A percentile compares a stretch with the other conserved stretches of the same genome.
Evolutionary conservation across 2,329 filamentous ascomycete species (phyloP).

Genomic region (Sphaceloma murrayae): DNA sequence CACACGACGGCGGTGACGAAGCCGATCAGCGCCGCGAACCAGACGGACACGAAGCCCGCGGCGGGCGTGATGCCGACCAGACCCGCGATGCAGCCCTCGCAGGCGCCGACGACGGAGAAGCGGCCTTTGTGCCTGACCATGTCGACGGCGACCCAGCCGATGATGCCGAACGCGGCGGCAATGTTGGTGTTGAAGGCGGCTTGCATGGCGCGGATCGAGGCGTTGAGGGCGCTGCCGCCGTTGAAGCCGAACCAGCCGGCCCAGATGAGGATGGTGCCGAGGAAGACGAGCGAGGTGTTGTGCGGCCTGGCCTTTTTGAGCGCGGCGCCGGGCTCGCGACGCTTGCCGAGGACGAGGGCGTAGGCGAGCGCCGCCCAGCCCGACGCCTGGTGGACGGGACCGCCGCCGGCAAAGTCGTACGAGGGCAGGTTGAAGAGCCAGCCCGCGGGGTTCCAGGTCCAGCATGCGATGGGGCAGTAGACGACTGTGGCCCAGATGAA

Average conservation of each 20-base stretch:
- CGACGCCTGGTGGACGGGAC: constrained; percentile 55
- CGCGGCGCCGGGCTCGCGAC: constrained; percentile 41
- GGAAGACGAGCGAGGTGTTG: constrained; percentile 53
- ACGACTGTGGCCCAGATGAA: constrained; percentile 57
- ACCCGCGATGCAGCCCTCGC: constrained; percentile 49
- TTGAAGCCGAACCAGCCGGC: constrained; percentile 51
- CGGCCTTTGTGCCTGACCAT: constrained; percentile 43
- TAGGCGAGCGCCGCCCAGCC: constrained; percentile 57
- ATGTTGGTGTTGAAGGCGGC: constrained; percentile 51
- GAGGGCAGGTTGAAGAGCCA: constrained; percentile 54
- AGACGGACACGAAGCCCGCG: constrained; percentile 39
- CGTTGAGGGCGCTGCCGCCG: constrained; percentile 46
- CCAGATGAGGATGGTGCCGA: constrained; percentile 56
- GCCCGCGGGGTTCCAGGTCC: constrained; percentile 58
- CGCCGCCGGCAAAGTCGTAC: constrained; percentile 53
- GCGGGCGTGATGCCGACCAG: constrained; percentile 40
- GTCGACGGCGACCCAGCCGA: constrained; percentile 47
- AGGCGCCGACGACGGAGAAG: constrained; percentile 48
- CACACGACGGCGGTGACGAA: constrained; percentile 47
- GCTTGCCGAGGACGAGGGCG: constrained; percentile 53
- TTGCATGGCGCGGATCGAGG: constrained; percentile 44
- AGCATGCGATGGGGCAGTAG: constrained; percentile 54
- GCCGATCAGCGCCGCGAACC: constrained; percentile 47
- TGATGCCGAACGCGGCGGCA: constrained; percentile 44
- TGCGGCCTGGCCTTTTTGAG: constrained; percentile 49